Conservation (phyloP, 257 asterid genomes). For the Gentiana dahurica region DNA sequence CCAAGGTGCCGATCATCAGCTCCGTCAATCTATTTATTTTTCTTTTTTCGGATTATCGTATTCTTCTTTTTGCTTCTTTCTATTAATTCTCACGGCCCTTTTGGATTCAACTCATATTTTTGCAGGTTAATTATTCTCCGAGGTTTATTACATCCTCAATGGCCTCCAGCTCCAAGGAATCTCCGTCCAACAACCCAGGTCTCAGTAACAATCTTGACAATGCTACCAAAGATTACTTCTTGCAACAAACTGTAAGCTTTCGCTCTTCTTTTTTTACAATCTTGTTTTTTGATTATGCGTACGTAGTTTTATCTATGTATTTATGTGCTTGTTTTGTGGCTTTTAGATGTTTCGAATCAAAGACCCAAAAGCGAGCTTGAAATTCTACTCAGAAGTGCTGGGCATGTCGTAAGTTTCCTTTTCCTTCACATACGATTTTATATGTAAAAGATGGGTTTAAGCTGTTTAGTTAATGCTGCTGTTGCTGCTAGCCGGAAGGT, state of each 20-base stretch:
- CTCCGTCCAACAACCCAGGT: slow-evolving; percentile 72
- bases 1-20: slow-evolving; percentile 27
- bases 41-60: not conserved
- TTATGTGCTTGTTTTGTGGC: slow-evolving; percentile 5
- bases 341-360: slow-evolving; percentile 83
- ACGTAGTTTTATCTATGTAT: not conserved
- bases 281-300: not conserved
- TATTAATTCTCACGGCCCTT: not conserved
- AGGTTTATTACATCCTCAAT: slow-evolving; percentile 28
- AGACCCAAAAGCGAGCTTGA: slow-evolving; percentile 92
- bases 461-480: no score
- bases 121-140: slow-evolving; percentile 32
- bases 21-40: not conserved
- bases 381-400: slow-evolving; percentile 81
- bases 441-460: no score
- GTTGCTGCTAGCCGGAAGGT: no score
- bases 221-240: slow-evolving; percentile 75
- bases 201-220: slow-evolving; percentile 50
- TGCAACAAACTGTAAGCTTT: slow-evolving; percentile 77
- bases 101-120: not conserved
- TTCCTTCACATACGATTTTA: no score
- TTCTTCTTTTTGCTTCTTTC: not conserved
- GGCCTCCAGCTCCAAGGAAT: slow-evolving; percentile 62
- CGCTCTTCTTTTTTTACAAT: not conserved
- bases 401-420: slow-evolving; percentile 80